Conservation (phyloP, 306 rosid genomes). For the Vigna hirtella region DNA sequence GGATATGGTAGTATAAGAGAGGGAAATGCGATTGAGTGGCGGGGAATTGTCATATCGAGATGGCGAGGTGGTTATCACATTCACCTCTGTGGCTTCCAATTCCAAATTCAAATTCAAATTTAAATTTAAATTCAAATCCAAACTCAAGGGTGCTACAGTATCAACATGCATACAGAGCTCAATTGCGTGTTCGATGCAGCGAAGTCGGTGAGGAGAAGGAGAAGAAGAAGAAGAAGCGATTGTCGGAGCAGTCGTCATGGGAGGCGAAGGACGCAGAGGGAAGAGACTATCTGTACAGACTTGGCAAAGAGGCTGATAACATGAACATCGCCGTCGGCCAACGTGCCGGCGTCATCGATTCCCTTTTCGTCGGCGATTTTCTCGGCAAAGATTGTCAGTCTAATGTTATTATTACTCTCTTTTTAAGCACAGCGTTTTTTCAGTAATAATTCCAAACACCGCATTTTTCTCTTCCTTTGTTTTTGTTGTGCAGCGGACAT, state of each 20-base stretch:
- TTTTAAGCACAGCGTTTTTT: background rate
- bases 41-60: background rate
- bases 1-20: background rate
- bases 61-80: conserved; percentile 51
- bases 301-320: conserved; percentile 90
- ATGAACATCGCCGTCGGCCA: conserved; percentile 98
- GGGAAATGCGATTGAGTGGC: background rate
- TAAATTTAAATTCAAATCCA: background rate
- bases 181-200: conserved; percentile 47
- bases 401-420: too few relatives aligned
- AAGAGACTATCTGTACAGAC: conserved; percentile 79
- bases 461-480: too few relatives aligned
- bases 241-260: conserved; percentile 91
- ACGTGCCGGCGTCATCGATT: conserved; percentile 83
- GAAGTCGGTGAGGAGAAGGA: background rate
- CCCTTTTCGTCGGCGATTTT: conserved; percentile 81
- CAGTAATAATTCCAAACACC: too few relatives aligned
- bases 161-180: conserved; percentile 3
- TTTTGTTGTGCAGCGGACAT: conserved; percentile 67
- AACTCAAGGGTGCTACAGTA: background rate
- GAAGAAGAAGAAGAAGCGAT: conserved; percentile 46
- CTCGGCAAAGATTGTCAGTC: conserved; percentile 84
- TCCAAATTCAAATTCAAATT: conserved; percentile 6
- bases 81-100: conserved; percentile 41
- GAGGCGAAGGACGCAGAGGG: conserved; percentile 83